Percentiles rank a stretch among this genome's conserved stretches.
phyloP scores from a whole-genome alignment of 768 basidiomycete genomes.

The Suillus weaverae region DNA sequence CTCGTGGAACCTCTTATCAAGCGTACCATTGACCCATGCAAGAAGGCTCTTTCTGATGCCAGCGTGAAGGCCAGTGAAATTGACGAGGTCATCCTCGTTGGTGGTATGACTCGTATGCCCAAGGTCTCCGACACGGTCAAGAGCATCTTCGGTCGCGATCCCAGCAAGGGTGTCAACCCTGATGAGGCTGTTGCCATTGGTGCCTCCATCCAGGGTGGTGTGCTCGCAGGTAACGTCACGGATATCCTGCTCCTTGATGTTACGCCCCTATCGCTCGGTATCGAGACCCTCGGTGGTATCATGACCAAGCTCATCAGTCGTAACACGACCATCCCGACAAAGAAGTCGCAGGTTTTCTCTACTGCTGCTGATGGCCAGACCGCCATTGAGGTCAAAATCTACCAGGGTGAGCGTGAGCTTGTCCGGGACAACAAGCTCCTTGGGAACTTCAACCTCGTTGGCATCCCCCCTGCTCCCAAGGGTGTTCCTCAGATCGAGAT shows the following conservation, averaged over 20 bases:
- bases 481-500: constrained; percentile 79
- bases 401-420: constrained; percentile 98
- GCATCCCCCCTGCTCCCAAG: constrained; percentile 84
- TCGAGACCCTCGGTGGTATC: constrained; percentile 97
- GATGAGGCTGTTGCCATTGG: constrained; percentile 99
- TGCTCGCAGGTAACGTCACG: constrained; percentile 93
- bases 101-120: constrained; percentile 99
- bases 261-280: constrained; percentile 93
- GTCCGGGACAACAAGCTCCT: constrained; percentile 98
- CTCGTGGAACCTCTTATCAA: constrained; percentile 82
- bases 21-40: constrained; percentile 93
- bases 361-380: constrained; percentile 99
- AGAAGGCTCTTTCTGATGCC: constrained; percentile 94
- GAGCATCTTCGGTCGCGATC: constrained; percentile 90
- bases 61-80: constrained; percentile 91
- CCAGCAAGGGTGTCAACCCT: constrained; percentile 98
- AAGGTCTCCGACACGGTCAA: constrained; percentile 87
- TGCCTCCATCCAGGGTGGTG: constrained; percentile 97
- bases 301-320: constrained; percentile 99
- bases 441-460: constrained; percentile 99
- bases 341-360: constrained; percentile 99
- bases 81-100: constrained; percentile 96
- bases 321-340: constrained; percentile 99
- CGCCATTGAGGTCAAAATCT: constrained; percentile 99
- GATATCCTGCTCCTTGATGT: constrained; percentile 95